Evolutionary conservation across 2,329 filamentous ascomycete species (phyloP).

Genomic region (Calonectria honghensis): DNA sequence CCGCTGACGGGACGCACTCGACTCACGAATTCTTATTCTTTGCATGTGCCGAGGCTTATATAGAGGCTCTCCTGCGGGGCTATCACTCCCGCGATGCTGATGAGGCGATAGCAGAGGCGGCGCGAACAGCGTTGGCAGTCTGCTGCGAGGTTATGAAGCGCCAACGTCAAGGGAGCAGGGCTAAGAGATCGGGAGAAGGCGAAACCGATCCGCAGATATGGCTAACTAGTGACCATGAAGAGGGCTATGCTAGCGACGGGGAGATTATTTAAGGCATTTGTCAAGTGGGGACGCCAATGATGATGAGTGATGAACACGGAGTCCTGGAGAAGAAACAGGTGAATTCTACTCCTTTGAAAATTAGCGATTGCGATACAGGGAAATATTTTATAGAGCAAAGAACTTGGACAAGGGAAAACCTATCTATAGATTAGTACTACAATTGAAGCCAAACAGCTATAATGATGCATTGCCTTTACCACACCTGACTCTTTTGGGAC

Average conservation of each 20-base stretch:
- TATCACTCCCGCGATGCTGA: slow-evolving; percentile 29
- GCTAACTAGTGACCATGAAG: slow-evolving; percentile 24
- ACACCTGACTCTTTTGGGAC: neutral
- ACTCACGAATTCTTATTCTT: slow-evolving; percentile 39
- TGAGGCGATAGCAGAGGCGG: slow-evolving; percentile 30
- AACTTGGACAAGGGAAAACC: neutral
- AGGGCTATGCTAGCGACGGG: neutral
- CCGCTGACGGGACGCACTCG: slow-evolving; percentile 30
- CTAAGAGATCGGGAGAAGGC: neutral
- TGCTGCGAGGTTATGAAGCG: slow-evolving; percentile 39
- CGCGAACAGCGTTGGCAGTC: slow-evolving; percentile 29
- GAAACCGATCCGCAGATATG: slow-evolving; percentile 20
- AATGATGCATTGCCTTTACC: neutral
- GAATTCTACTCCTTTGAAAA: neutral
- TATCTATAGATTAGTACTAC: neutral
- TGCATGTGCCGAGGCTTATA: slow-evolving; percentile 36
- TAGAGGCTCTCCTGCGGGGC: slow-evolving; percentile 27
- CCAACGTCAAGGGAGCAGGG: neutral
- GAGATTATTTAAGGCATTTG: neutral
- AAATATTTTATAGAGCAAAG: neutral
- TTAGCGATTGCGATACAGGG: neutral
- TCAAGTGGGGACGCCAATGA: neutral
- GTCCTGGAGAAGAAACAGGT: neutral
- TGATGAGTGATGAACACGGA: slow-evolving; percentile 2
- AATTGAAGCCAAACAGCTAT: neutral